Base-by-base conservation (phyloP, 768 basidiomycete species). In the Lentinus brumalis region DNA sequence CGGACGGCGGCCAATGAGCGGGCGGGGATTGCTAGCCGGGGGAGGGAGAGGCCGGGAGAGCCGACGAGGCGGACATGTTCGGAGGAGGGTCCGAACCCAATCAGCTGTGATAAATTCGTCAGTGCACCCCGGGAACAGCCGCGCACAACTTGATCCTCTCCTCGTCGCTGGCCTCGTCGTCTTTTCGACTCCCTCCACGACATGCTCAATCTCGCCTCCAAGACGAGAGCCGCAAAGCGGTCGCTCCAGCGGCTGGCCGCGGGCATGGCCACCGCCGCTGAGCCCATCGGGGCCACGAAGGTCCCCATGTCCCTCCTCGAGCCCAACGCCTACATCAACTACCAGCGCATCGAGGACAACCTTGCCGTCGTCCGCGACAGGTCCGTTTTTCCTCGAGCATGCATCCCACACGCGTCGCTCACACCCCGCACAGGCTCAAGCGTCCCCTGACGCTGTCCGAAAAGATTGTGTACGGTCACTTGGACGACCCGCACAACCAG, bases 321-420 rank as follows among this genome's bases (percentile, higher is more conserved):
- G 75, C 86, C 88, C 72, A 85, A 81, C 67, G 86, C 85, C 46
- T 94, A 85, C 73, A 94, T 95, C 77, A 95, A 95, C 85, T 94
- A 95, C 76, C 93, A 95, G 78, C 89, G 96, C 60, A 98, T 98
- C 74, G 96, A 98, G 80, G 95, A 98, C 76, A 98, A 96, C 82
- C 89, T 98, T 63, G 87, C 83, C 66, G 75, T 96, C 72, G 86
- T 98, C 59, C 89, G 94, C 67, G 80, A 87, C 55, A 86, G 95
- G 95, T 95, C 40, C 55, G 73, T 52, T 1, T 55, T 53, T 39
- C 30, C 21, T 47, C 21, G n/a, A 4, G 62, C 70, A 53, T 56
- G 35, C 21, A 8, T 29, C 26, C 41, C 30, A 61, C 31, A 45
- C 44, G 10, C 29, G 14, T 39, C 9, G 8, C 51, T 47, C 40